phyloP scores from a whole-genome alignment of 2,329 filamentous ascomycete species.

The Talaromyces verruculosus region DNA sequence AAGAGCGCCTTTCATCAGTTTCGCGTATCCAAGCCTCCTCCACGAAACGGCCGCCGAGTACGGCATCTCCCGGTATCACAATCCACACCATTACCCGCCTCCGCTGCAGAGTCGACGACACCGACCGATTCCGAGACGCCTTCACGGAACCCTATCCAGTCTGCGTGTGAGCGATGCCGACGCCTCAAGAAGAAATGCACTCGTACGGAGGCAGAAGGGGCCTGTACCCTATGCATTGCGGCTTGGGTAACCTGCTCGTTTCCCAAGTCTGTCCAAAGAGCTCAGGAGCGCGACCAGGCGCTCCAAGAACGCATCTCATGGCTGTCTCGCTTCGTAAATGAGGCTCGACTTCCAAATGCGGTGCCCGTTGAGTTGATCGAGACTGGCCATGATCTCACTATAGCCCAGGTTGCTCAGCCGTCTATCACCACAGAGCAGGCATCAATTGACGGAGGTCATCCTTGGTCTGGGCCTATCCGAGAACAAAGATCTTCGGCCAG shows the following conservation, averaged over 20 bases:
- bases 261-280: conserved; percentile 32
- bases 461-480: not conserved
- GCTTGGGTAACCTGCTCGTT: conserved; percentile 45
- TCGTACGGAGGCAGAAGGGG: conserved; percentile 34
- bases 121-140: not conserved
- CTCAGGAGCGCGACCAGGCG: conserved; percentile 36
- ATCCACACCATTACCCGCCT: not conserved
- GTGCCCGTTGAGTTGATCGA: conserved; percentile 39
- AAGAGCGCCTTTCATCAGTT: conserved; percentile 22
- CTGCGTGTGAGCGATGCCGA: conserved; percentile 47
- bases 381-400: conserved; percentile 29
- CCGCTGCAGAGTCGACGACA: not conserved
- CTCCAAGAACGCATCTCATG: conserved; percentile 45
- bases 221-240: conserved; percentile 43
- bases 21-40: conserved; percentile 11
- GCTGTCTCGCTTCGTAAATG: conserved; percentile 43
- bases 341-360: conserved; percentile 29
- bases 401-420: not conserved
- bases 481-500: not conserved
- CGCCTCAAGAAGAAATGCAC: conserved; percentile 51
- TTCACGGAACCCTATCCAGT: conserved; percentile 19
- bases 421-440: not conserved
- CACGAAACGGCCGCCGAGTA: conserved; percentile 8
- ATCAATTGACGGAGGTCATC: not conserved
- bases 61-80: not conserved